Percentiles rank a stretch among this genome's conserved stretches.
These are phyloP conservation scores for Exutisphaerella laricina DNA, from an alignment of 2,329 filamentous ascomycete genomes.

Conservation along the genomic window DNA sequence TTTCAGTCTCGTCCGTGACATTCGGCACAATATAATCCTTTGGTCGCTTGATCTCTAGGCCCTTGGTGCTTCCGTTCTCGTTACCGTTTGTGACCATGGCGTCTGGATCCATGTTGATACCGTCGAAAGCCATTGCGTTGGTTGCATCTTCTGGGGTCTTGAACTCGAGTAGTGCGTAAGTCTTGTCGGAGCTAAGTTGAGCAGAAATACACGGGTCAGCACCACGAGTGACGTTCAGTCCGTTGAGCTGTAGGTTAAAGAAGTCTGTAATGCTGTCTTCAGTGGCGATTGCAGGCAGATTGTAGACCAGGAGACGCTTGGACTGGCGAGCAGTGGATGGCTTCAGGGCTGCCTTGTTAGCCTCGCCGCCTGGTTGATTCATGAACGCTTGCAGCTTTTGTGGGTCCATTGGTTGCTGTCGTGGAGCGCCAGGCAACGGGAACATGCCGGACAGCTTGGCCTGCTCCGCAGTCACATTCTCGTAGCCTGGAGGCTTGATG, in stretches of 20 bases:
- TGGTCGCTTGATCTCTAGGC: conserved; percentile 74
- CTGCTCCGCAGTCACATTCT: conserved; percentile 96
- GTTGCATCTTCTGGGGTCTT: conserved; percentile 82
- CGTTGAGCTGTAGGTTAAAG: conserved; percentile 95
- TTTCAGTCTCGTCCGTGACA: conserved; percentile 64
- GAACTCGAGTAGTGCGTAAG: conserved; percentile 87
- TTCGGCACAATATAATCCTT: conserved; percentile 96
- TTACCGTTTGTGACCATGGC: conserved; percentile 47
- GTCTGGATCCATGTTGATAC: conserved; percentile 75
- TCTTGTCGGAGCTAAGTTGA: conserved; percentile 70
- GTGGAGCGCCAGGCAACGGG: conserved; percentile 87
- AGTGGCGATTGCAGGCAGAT: conserved; percentile 65
- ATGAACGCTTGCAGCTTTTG: conserved; percentile 92
- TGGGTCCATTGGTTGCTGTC: conserved; percentile 93
- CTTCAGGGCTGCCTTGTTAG: conserved; percentile 73
- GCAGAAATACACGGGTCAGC: conserved; percentile 79
- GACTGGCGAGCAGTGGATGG: conserved; percentile 90
- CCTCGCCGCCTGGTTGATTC: conserved; percentile 72
- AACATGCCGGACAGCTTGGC: conserved; percentile 99
- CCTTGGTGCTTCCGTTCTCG: conserved; percentile 49
- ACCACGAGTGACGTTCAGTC: conserved; percentile 82
- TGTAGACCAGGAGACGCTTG: conserved; percentile 84
- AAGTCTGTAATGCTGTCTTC: conserved; percentile 75
- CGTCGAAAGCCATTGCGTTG: conserved; percentile 82
- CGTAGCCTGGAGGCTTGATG: conserved; percentile 96